A percentile compares a stretch with the other conserved stretches of the same genome.
phyloP scores from a whole-genome alignment of 352 stramenopile genomes.

The Pythium chondricola region DNA sequence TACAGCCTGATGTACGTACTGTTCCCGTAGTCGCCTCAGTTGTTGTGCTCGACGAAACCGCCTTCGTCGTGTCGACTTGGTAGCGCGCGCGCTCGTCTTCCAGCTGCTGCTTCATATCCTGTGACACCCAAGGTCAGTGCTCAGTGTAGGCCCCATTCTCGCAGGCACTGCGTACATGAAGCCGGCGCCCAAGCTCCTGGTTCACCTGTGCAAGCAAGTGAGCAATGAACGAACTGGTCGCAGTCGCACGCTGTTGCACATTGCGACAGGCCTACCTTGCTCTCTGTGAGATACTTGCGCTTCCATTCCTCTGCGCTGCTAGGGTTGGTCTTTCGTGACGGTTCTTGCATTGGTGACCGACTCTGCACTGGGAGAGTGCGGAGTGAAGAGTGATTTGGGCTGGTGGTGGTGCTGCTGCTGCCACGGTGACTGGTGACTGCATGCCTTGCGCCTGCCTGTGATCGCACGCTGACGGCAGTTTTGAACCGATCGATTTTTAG shows the following conservation, averaged over 20 bases:
- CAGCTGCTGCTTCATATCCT: slow-evolving; percentile 49
- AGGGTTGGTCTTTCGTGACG: slow-evolving; percentile 8
- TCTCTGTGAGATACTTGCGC: slow-evolving; percentile 57
- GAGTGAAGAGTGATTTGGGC: background rate
- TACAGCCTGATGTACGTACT: background rate
- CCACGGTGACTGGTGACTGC: too few species aligned
- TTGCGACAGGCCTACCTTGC: slow-evolving; percentile 30
- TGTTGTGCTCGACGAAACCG: background rate
- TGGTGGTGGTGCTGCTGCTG: too few species aligned
- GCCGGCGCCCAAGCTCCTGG: slow-evolving; percentile 53
- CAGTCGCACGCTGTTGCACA: background rate
- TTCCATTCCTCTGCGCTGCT: slow-evolving; percentile 42
- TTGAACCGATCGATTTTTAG: too few species aligned
- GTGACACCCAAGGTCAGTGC: background rate
- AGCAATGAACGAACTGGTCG: background rate
- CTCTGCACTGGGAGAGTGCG: background rate
- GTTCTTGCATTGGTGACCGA: slow-evolving; percentile 16
- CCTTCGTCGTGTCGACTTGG: slow-evolving; percentile 20
- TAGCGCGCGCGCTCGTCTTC: slow-evolving; percentile 26
- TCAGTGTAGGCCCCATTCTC: background rate
- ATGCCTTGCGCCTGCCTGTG: too few species aligned
- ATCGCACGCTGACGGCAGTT: too few species aligned
- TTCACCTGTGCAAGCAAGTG: slow-evolving; percentile 42
- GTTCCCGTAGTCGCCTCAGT: background rate
- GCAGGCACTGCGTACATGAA: slow-evolving; percentile 32